Base-by-base conservation (phyloP, 2,329 filamentous ascomycete species). In the Cephalotrichum gorgonifer region DNA sequence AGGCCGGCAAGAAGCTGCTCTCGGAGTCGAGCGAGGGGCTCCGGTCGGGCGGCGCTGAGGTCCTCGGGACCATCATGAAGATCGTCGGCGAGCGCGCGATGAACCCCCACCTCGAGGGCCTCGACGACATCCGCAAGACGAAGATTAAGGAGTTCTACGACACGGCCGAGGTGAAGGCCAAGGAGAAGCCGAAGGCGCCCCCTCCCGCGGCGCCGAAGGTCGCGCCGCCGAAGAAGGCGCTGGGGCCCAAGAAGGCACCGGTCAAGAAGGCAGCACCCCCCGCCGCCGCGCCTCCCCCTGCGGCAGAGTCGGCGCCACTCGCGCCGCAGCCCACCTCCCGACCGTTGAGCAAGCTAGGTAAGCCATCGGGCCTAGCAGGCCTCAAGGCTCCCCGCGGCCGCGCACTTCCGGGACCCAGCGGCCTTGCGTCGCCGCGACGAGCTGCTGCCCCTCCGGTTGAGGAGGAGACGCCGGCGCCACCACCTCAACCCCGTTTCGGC, bases 31-130 rank as follows among this genome's bases (percentile, higher is more conserved):
- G 83, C 56, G 90, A 94, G 57, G 83, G 78, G 3, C 79, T 95
- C 51, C 81, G 93, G 66, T 85, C 91, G 44, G 89, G 88, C 27
- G 93, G 90, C 63, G 90, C 90, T 14, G 93, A 98, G 64, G 83
- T 93, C 30, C 72, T 98, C 3, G 93, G 94, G 54, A 95, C 90
- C 0, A 67, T 98, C 45, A 97, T 96, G 93, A 98, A 97, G 70
- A 97, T 98, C 49, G 87, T 97, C 70, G 91, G 93, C 39, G 94
- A 98, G 65, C 81, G 93, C 50, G 87, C 87, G 47, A 98, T 98
- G 93, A 88, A 86, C 41, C 85, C 88, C 8, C 86, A 95, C 62
- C 70, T 98, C 15, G 91, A 96, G 54, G 88, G 88, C 3, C 73
- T 98, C 3, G 93, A 98, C 61, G 93, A 98, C 23, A 97, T 97